Evolutionary conservation across 257 asterid species (phyloP), one percentile per base, ranked within the genome.

Genomic region (Linderniella brevidens): DNA sequence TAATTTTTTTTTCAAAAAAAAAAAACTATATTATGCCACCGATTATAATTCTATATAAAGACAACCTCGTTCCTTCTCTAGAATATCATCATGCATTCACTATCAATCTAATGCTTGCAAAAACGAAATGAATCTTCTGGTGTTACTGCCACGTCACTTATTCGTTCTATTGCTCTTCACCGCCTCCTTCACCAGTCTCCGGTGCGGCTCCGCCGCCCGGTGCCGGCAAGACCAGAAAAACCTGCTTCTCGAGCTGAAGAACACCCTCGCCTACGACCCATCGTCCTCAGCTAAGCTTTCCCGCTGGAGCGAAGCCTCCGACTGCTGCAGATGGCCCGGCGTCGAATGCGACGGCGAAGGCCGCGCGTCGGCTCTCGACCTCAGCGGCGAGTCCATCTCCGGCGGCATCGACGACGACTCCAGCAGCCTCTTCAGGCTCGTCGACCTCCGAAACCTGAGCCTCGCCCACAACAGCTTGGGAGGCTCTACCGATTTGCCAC

Each of bases 281-380:
- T 73, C 81, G 11, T 12, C 65, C 19, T 72, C 86, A 44, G 55
- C 69, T 18, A 78, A 78, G 64, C 49, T 78, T 37, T 66, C 42
- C 49, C 54, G 36, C 46, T 81, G 90, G 93, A 55, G 60, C n/a
- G 62, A 50, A 50, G 44, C 64, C 42, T 29, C n/a, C 0, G 74
- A 73, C 38, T 67, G 72, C 70, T 78, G 86, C 19, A 45, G 35
- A 9, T 75, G 93, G 86, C 19, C 45, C 12, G 90, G 86, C 1
- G 71, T 78, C 47, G 37, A 35, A 40, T 81, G 83, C 61, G 77
- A 78, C 46, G 0, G 3, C 8, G 47, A 17, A 0, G 72, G 73
- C 11, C 70, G 55, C 11, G 79, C 74, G 53, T 63, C 61, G 0
- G 56, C 52, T 25, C 82, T 76, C 15, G 81, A 79, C 58, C 77